Conservation (phyloP, 352 stramenopile genomes). For the Globisporangium radiosum region DNA sequence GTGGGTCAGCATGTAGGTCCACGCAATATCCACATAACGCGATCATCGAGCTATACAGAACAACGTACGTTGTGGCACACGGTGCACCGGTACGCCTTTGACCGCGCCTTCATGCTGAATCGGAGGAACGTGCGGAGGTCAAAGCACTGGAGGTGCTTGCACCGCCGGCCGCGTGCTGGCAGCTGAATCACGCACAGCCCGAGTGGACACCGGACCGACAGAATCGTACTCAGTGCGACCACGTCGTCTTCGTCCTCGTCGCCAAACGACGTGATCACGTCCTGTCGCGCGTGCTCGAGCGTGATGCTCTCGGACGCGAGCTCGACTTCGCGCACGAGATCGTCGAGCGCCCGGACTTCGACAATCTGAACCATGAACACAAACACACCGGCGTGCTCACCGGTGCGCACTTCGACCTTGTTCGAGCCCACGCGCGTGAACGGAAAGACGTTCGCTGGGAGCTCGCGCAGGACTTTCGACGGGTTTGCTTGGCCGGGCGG, state of each 20-base stretch:
- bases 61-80: slow-evolving; percentile 83
- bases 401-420: slow-evolving; percentile 62
- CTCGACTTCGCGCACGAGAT: slow-evolving; percentile 57
- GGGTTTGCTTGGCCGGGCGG: slow-evolving; percentile 69
- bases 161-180: slow-evolving; percentile 86
- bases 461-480: slow-evolving; percentile 74
- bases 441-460: slow-evolving; percentile 69
- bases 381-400: slow-evolving; percentile 55
- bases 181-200: slow-evolving; percentile 84
- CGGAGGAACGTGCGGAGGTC: slow-evolving; percentile 91
- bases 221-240: slow-evolving; percentile 77
- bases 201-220: slow-evolving; percentile 87
- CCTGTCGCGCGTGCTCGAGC: slow-evolving; percentile 63
- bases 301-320: slow-evolving; percentile 55
- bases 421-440: slow-evolving; percentile 66
- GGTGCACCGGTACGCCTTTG: slow-evolving; percentile 86
- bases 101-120: slow-evolving; percentile 86
- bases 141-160: slow-evolving; percentile 95
- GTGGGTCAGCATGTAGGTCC: not conserved
- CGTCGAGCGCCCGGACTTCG: slow-evolving; percentile 51
- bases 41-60: not conserved
- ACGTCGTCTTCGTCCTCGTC: slow-evolving; percentile 79
- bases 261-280: slow-evolving; percentile 78
- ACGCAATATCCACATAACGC: too few species aligned
- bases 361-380: slow-evolving; percentile 73